Evolutionary conservation across 352 stramenopile genomes (phyloP).

Genomic region (Phytophthora tentaculata): DNA sequence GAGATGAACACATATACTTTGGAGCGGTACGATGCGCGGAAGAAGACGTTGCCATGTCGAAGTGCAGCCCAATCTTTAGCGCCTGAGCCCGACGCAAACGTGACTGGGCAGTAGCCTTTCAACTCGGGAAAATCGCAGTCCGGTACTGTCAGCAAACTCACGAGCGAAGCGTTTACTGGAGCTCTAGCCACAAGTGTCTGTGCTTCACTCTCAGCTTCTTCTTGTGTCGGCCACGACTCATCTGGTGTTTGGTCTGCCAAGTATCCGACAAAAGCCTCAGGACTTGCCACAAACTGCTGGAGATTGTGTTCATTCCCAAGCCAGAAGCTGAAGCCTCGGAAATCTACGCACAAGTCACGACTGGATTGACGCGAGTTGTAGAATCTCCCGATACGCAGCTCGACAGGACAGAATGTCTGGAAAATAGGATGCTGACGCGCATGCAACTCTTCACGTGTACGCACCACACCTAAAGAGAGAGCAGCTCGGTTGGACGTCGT

Average conservation of each 20-base stretch:
- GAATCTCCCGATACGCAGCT: conserved; percentile 50
- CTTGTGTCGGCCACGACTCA: conserved; percentile 24
- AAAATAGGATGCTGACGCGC: conserved; percentile 44
- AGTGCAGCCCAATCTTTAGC: conserved; percentile 48
- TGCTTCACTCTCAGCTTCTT: conserved; percentile 40
- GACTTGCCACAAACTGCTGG: conserved; percentile 37
- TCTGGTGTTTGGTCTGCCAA: conserved; percentile 20
- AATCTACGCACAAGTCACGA: conserved; percentile 56
- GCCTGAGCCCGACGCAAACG: conserved; percentile 50
- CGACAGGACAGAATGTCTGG: conserved; percentile 66
- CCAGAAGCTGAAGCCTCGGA: conserved; percentile 47
- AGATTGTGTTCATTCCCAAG: conserved; percentile 45
- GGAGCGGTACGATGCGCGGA: conserved; percentile 60
- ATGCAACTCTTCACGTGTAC: conserved; percentile 29
- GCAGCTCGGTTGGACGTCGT: conserved; percentile 25
- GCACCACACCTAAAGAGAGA: conserved; percentile 40
- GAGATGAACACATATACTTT: conserved; percentile 70
- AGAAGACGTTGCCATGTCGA: conserved; percentile 58
- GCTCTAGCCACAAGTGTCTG: conserved; percentile 37
- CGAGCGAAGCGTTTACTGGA: conserved; percentile 64
- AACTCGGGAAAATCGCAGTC: conserved; percentile 78
- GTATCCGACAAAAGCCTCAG: conserved; percentile 43
- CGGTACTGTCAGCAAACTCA: conserved; percentile 64
- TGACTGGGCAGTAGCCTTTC: conserved; percentile 80
- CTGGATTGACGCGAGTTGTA: conserved; percentile 26